These are phyloP conservation scores for Rhodotorula kratochvilovae DNA, from an alignment of 768 basidiomycete genomes.

Conservation along the genomic window DNA sequence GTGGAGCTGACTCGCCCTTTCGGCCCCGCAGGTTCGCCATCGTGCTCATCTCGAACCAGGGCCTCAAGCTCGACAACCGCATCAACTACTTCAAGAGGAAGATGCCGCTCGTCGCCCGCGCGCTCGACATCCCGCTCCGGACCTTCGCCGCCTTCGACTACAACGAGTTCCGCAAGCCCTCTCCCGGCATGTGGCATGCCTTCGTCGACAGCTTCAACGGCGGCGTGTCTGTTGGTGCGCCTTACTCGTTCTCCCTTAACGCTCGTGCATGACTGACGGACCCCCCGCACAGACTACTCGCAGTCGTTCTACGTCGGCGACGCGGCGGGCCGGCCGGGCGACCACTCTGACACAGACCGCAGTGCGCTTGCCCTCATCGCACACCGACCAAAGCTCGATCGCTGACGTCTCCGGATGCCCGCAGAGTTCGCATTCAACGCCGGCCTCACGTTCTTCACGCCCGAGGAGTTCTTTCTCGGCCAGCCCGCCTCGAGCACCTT, in stretches of 20 bases:
- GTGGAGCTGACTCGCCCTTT: not conserved
- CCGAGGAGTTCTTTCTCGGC: slow-evolving; percentile 41
- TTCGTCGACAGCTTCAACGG: slow-evolving; percentile 48
- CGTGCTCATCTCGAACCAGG: slow-evolving; percentile 82
- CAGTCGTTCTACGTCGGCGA: slow-evolving; percentile 50
- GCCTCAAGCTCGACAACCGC: slow-evolving; percentile 57
- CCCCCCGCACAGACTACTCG: slow-evolving; percentile 43
- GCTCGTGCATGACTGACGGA: too few species aligned
- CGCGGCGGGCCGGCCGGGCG: slow-evolving; percentile 47
- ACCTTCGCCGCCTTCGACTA: slow-evolving; percentile 48
- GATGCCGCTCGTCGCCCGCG: slow-evolving; percentile 19
- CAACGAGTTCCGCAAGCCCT: slow-evolving; percentile 50
- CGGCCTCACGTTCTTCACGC: slow-evolving; percentile 40
- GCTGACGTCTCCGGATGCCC: not conserved
- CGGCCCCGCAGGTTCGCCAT: slow-evolving; percentile 61
- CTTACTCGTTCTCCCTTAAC: not conserved
- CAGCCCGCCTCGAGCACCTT: not conserved
- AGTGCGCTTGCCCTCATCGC: slow-evolving; percentile 4
- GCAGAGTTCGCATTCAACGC: slow-evolving; percentile 37
- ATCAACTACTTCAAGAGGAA: slow-evolving; percentile 22
- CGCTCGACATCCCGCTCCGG: slow-evolving; percentile 45
- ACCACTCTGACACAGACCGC: slow-evolving; percentile 39
- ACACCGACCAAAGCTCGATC: not conserved
- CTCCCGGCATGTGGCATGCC: slow-evolving; percentile 48
- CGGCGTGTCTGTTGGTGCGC: slow-evolving; percentile 62